These are phyloP conservation scores for Hypomontagnella monticulosa DNA, from an alignment of 495 filamentous ascomycete species.

Conservation along the genomic window DNA sequence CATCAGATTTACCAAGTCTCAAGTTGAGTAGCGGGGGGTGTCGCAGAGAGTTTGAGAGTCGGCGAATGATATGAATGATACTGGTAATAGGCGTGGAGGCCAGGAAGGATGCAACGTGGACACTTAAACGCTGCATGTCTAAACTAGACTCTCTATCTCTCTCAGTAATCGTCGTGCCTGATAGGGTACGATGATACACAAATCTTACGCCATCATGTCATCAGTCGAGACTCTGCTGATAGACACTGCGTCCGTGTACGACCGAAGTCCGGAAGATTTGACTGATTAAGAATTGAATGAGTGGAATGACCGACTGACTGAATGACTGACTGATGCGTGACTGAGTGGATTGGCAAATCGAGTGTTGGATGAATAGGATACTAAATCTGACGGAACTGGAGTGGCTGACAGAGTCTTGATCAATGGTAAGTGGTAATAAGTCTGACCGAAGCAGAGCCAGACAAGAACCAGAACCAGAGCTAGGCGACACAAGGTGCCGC, in stretches of 20 bases:
- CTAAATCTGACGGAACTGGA: no score
- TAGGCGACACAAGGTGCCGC: conserved; percentile 16
- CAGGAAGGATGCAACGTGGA: conserved; percentile 38
- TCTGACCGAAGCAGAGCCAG: conserved; percentile 25
- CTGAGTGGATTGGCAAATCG: conserved; percentile 4
- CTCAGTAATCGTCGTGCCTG: conserved; percentile 31
- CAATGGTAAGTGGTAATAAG: conserved; percentile 4
- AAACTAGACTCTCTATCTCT: conserved; percentile 33
- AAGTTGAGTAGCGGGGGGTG: conserved; percentile 29
- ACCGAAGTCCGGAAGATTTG: conserved; percentile 20
- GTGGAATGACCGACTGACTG: not conserved
- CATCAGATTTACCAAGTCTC: conserved; percentile 24
- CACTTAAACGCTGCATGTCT: conserved; percentile 31
- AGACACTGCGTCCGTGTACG: conserved; percentile 38
- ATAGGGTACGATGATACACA: conserved; percentile 39
- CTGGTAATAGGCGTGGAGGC: conserved; percentile 11
- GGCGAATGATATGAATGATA: conserved; percentile 30
- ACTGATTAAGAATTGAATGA: conserved; percentile 7
- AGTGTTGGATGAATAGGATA: conserved; percentile 22
- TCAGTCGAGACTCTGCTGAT: conserved; percentile 35
- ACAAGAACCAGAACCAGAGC: not conserved
- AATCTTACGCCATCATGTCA: conserved; percentile 45
- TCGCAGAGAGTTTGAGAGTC: conserved; percentile 26
- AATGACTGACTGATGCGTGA: not conserved
- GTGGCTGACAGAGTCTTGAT: no score